These are phyloP conservation scores for Thymus quinquecostatus DNA, from an alignment of 257 asterid species.

Conservation along the genomic window DNA sequence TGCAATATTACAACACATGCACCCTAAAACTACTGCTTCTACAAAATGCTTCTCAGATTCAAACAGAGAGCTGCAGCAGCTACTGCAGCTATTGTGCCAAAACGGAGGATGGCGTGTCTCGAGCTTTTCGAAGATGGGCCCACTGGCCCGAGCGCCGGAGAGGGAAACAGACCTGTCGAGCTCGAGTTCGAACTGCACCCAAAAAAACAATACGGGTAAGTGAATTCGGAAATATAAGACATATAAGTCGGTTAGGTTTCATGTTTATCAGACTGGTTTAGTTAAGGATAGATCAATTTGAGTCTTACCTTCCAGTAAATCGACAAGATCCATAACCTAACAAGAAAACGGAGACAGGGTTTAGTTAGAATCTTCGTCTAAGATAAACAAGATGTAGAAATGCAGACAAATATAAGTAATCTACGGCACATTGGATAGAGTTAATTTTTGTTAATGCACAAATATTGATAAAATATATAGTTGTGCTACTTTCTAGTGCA, in stretches of 20 bases:
- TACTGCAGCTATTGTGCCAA: conserved; percentile 38
- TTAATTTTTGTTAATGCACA: neutral
- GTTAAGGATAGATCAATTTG: conserved; percentile 3
- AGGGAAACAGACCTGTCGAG: conserved; percentile 32
- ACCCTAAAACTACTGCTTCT: conserved; percentile 20
- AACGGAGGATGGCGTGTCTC: conserved; percentile 26
- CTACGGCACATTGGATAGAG: neutral
- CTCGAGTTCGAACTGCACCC: conserved; percentile 50
- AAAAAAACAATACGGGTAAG: neutral
- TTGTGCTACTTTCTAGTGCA: neutral
- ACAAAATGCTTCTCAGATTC: conserved; percentile 36
- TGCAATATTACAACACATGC: conserved; percentile 11
- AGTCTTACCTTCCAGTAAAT: conserved; percentile 77
- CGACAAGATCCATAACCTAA: conserved; percentile 85
- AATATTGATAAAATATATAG: too few species aligned
- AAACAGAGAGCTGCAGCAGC: conserved; percentile 29
- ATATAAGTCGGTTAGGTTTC: neutral
- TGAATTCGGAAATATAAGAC: neutral
- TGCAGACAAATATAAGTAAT: neutral
- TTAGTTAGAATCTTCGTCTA: conserved; percentile 8
- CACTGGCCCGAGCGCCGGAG: conserved; percentile 68
- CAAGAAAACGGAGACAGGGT: conserved; percentile 17
- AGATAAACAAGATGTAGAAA: neutral
- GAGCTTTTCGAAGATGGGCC: conserved; percentile 44
- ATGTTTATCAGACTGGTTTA: neutral